Conservation (phyloP, 192 early-diverging fungal genomes). For the Coemansia sp. region DNA sequence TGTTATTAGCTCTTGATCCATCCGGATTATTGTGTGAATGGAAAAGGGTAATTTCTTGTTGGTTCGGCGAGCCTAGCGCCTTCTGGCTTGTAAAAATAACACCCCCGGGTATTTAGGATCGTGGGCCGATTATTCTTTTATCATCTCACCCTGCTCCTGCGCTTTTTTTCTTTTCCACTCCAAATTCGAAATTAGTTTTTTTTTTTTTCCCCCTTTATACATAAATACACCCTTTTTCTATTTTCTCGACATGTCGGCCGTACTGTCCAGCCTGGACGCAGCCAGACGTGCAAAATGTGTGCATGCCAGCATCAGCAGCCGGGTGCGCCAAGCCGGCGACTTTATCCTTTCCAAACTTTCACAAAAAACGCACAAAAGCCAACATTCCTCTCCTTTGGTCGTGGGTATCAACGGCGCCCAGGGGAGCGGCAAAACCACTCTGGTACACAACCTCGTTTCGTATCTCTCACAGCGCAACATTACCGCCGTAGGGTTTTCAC, state of each 20-base stretch:
- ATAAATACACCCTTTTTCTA: background rate
- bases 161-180: background rate
- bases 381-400: constrained; percentile 40
- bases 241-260: constrained; percentile 8
- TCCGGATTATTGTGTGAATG: too few species aligned
- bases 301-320: constrained; percentile 11
- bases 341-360: constrained; percentile 41
- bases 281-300: constrained; percentile 25
- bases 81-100: too few species aligned
- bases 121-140: too few species aligned
- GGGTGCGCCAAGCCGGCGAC: constrained; percentile 28
- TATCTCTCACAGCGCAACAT: constrained; percentile 53
- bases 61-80: too few species aligned
- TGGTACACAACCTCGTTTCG: constrained; percentile 53
- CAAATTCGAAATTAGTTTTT: background rate
- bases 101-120: too few species aligned
- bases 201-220: background rate
- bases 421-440: constrained; percentile 73
- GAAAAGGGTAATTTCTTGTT: too few species aligned
- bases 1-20: too few species aligned
- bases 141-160: background rate
- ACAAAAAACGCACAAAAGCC: constrained; percentile 15
- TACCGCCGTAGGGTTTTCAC: constrained; percentile 64
- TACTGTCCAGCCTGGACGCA: constrained; percentile 37
- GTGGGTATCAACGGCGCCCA: constrained; percentile 83